Evolutionary conservation across 2,329 filamentous ascomycete genomes (phyloP).

Genomic region (Chaetomium strumarium): DNA sequence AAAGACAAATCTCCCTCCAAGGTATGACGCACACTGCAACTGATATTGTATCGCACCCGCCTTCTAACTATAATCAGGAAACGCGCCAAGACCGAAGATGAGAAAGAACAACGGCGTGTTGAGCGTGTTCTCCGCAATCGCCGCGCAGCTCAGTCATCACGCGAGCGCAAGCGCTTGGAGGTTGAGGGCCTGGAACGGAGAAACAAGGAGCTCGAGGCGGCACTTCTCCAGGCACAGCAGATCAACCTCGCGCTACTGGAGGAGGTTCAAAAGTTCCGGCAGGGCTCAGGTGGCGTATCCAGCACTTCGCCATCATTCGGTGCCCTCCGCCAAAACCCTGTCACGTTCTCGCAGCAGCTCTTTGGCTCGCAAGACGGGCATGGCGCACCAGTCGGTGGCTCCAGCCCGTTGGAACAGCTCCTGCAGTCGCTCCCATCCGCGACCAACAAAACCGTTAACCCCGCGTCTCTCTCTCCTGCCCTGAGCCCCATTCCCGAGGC

Average conservation of each 20-base stretch:
- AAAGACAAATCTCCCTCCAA: slow-evolving; percentile 90
- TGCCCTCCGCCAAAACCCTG: slow-evolving; percentile 39
- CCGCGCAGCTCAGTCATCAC: slow-evolving; percentile 90
- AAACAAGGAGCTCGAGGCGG: slow-evolving; percentile 63
- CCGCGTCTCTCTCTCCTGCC: slow-evolving; percentile 54
- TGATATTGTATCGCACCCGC: neutral
- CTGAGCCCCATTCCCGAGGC: slow-evolving; percentile 47
- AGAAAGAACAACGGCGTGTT: slow-evolving; percentile 96
- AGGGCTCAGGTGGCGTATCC: slow-evolving; percentile 34
- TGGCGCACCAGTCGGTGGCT: slow-evolving; percentile 26
- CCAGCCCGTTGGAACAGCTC: slow-evolving; percentile 37
- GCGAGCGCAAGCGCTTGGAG: slow-evolving; percentile 83
- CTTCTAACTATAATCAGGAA: slow-evolving; percentile 50
- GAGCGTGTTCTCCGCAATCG: slow-evolving; percentile 96
- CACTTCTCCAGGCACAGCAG: slow-evolving; percentile 55
- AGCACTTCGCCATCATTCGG: slow-evolving; percentile 38
- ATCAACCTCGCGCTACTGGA: slow-evolving; percentile 44
- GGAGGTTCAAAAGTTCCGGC: slow-evolving; percentile 45
- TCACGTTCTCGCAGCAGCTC: slow-evolving; percentile 54
- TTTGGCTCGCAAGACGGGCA: slow-evolving; percentile 45
- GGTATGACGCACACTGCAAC: slow-evolving; percentile 38
- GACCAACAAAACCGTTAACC: slow-evolving; percentile 50
- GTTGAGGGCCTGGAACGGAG: slow-evolving; percentile 78
- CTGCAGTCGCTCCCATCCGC: slow-evolving; percentile 33
- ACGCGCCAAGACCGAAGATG: slow-evolving; percentile 96